Conservation (phyloP, 176 grass and related monocot species). For the Rhynchospora breviuscula region DNA sequence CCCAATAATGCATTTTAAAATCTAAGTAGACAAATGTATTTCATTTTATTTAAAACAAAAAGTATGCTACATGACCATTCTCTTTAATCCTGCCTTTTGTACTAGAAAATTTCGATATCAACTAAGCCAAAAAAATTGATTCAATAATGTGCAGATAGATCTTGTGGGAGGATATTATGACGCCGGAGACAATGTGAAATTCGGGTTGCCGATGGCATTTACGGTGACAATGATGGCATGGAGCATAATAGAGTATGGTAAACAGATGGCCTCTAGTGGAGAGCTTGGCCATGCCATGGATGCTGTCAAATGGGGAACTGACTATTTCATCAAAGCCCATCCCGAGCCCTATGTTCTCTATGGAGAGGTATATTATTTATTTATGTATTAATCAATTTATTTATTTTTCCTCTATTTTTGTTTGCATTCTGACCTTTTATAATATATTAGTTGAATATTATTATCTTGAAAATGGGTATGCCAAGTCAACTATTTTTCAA, state of each 20-base stretch:
- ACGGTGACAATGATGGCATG: conserved; percentile 97
- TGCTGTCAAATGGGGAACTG: conserved; percentile 87
- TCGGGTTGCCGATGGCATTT: conserved; percentile 94
- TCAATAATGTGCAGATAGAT: conserved; percentile 38
- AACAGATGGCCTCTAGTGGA: conserved; percentile 68
- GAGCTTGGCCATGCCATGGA: conserved; percentile 77
- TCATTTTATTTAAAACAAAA: not conserved
- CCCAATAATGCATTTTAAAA: too few species aligned
- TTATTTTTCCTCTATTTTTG: not conserved
- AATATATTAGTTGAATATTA: not conserved
- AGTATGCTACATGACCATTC: not conserved
- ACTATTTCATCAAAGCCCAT: conserved; percentile 90
- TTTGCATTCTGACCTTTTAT: not conserved
- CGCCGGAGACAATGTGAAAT: conserved; percentile 96
- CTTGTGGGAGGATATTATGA: conserved; percentile 89
- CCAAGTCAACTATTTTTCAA: not conserved
- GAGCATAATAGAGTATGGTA: conserved; percentile 74
- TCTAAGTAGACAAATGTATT: too few species aligned
- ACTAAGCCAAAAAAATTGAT: not conserved
- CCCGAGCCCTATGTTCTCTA: conserved; percentile 71
- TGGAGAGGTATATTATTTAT: conserved; percentile 55
- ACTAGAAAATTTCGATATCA: not conserved
- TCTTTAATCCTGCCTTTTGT: not conserved
- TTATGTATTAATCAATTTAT: too few species aligned
- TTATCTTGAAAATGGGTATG: not conserved